These are phyloP conservation scores for Trametes hirsuta DNA, from an alignment of 1,284 basidiomycete species.

Conservation along the genomic window DNA sequence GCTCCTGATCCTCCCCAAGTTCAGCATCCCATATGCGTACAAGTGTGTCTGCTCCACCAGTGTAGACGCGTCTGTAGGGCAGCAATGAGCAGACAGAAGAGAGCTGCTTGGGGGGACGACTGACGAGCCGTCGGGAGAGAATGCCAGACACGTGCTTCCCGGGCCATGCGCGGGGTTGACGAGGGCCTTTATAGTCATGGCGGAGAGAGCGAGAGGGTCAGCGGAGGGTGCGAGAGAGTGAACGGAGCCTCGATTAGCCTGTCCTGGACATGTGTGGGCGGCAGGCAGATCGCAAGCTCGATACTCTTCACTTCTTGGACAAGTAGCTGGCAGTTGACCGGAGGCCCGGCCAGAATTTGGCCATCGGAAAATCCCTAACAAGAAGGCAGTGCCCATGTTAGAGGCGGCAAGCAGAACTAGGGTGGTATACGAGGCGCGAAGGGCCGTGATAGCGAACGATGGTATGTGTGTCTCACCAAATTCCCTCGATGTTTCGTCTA, in stretches of 20 bases:
- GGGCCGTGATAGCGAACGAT: not conserved
- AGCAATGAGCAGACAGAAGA: constrained; percentile 28
- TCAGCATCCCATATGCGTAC: constrained; percentile 82
- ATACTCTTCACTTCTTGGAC: constrained; percentile 27
- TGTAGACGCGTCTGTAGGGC: constrained; percentile 61
- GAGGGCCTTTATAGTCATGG: constrained; percentile 20
- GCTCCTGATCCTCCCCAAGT: constrained; percentile 68
- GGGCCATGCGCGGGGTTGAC: constrained; percentile 44
- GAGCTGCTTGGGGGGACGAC: constrained; percentile 29
- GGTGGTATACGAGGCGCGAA: not conserved
- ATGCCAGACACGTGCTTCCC: constrained; percentile 50
- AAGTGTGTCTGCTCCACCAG: constrained; percentile 78
- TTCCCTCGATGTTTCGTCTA: constrained; percentile 61
- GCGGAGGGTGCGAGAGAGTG: too few relatives aligned
- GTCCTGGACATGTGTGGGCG: constrained; percentile 63
- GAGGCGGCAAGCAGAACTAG: too few relatives aligned
- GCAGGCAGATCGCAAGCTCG: constrained; percentile 48
- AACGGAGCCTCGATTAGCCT: constrained; percentile 57
- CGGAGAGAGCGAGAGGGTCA: too few relatives aligned
- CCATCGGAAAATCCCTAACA: constrained; percentile 70
- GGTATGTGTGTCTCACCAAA: constrained; percentile 55
- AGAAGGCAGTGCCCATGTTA: not conserved
- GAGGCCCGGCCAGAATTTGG: constrained; percentile 42
- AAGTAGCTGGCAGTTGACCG: not conserved
- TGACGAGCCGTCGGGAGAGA: constrained; percentile 65